Evolutionary conservation across 495 filamentous ascomycete species (phyloP), one percentile per base, ranked within the genome.

Genomic region (Aspergillus campestris): DNA sequence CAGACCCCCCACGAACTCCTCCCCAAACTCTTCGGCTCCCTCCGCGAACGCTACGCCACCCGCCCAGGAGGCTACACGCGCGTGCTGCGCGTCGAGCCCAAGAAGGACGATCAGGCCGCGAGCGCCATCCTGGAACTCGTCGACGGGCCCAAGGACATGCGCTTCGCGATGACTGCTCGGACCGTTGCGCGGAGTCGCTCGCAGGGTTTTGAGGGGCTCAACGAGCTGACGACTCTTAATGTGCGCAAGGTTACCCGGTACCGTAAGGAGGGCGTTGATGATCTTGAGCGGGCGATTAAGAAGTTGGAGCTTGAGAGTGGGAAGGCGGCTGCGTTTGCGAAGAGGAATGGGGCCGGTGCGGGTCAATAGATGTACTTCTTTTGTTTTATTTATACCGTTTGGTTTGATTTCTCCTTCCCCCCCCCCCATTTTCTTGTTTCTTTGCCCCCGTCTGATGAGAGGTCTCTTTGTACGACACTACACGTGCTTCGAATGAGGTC

Each of bases 81-180:
- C 12, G 86, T 98, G 3, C 79, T 95, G 7, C 85, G 87, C 40
- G 85, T 92, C 45, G 90, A 95, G 63, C 79, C 81, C 28, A 71
- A 78, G 51, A 65, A 74, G 43, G 59, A 78, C 49, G 89, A 95
- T 59, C 87, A 94, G 69, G 91, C 87, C 3, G 74, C 81, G 31
- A 85, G 80, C 14, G 92, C 92, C 0, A 94, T 98, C 53, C 78
- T 98, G n/a, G 92, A 97, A 65, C 76, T 98, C 9, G 89, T 97
- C 36, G 92, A 98, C 61, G 91, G 91, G 34, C 91, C 89, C 11
- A 86, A 82, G 64, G 92, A 98, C 66, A 87, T 95, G 77, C 83
- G 90, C 2, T 97, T 98, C 69, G 84, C 85, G 42, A 80, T 96
- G 73, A 95, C 89, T 11, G 92, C 92, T 4, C 78, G 79, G 38